Evolutionary conservation across 176 grass and related monocot species (phyloP), one percentile per base, ranked within the genome.

Genomic region (Aegilops umbellulata): DNA sequence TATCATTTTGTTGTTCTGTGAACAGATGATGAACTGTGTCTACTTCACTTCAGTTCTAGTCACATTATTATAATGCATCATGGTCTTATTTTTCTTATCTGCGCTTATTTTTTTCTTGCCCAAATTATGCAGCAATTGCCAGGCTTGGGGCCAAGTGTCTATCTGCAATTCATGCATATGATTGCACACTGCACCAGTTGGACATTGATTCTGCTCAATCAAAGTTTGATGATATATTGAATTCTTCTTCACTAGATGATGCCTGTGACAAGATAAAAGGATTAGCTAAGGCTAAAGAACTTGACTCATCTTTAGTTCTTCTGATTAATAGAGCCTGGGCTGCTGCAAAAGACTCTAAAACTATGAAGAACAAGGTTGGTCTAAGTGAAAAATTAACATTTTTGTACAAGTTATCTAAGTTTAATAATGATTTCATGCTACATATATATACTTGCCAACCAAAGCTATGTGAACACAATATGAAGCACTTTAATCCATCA

Each of bases 251-350:
- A 57, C 83, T 98, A 69, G 93, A 93, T 61, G 89, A 95, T 85
- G 83, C 87, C 2, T 86, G 95, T 82, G 87, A 86, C 41, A 93
- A 95, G 78, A 87, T 98, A 65, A 93, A 84, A 86, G 90, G 87
- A 39, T 82, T 98, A 75, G 95, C 91, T 8, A 94, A 92, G 80
- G 61, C 89, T 64, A 98, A 95, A 83, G 93, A 98, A 83, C 93
- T 95, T 61, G 91, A 98, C 86, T 95, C 95, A n/a, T 94, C 96
- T 7, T 82, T 98, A 69, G 86, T 98, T 94, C 96, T 95, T 87
- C 86, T 98, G 15, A 93, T 98, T 83, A 95, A 94, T 76, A 82
- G 84, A 81, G 88, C 96, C 70, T 98, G 95, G 95, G 89, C 95
- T 74, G 87, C 93, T 69, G 88, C 95, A 86, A 98, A 98, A 83